Evolutionary conservation across 2,329 filamentous ascomycete species (phyloP).

Genomic region (Ascochyta pisi): DNA sequence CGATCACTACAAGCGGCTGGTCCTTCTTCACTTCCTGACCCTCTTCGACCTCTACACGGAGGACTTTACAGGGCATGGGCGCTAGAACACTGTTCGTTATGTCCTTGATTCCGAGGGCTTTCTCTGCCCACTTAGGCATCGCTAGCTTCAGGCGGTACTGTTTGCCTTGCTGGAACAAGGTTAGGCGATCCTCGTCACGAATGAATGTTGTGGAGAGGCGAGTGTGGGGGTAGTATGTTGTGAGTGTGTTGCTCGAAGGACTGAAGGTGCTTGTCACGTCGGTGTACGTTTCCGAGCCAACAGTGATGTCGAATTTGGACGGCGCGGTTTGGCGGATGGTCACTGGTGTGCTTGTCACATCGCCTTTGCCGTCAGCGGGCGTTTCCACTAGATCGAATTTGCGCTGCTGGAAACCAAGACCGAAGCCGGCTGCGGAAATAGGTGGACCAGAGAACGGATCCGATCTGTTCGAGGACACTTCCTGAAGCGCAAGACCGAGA

Average conservation of each 20-base stretch:
- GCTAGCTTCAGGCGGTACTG: slow-evolving; percentile 64
- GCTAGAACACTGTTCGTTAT: slow-evolving; percentile 81
- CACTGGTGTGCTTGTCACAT: slow-evolving; percentile 53
- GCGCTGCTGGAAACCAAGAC: slow-evolving; percentile 65
- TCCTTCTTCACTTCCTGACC: slow-evolving; percentile 86
- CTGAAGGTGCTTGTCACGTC: slow-evolving; percentile 59
- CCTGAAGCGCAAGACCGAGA: slow-evolving; percentile 70
- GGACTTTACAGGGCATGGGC: slow-evolving; percentile 96
- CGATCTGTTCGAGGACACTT: slow-evolving; percentile 35
- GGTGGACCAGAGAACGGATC: slow-evolving; percentile 52
- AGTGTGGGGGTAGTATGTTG: slow-evolving; percentile 81
- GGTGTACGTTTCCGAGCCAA: slow-evolving; percentile 47
- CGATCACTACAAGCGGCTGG: slow-evolving; percentile 78
- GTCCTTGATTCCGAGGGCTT: slow-evolving; percentile 84
- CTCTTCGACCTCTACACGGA: slow-evolving; percentile 85
- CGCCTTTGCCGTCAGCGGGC: slow-evolving; percentile 52
- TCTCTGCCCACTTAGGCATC: slow-evolving; percentile 80
- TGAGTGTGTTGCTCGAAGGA: slow-evolving; percentile 58
- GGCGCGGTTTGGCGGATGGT: slow-evolving; percentile 60
- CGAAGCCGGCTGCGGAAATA: slow-evolving; percentile 62
- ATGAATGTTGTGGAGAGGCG: slow-evolving; percentile 82
- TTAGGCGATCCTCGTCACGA: slow-evolving; percentile 66
- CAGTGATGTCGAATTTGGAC: slow-evolving; percentile 59
- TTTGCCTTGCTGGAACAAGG: slow-evolving; percentile 75
- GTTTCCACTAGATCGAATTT: slow-evolving; percentile 63